Evolutionary conservation across 805 yeast genomes (phyloP), one percentile per base, ranked within the genome.

Genomic region (Zygosaccharomyces bailii): DNA sequence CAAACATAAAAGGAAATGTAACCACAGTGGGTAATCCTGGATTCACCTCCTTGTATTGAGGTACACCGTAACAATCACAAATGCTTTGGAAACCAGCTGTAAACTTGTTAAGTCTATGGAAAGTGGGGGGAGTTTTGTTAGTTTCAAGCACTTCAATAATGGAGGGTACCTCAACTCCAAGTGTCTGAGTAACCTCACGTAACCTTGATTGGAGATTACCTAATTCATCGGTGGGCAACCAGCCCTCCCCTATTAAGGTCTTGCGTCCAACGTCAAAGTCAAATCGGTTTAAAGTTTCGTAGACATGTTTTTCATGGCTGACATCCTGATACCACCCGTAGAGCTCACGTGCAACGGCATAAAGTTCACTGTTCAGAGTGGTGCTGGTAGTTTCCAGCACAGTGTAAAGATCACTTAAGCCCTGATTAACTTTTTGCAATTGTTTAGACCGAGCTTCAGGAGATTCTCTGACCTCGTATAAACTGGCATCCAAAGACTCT

Each of bases 1-100:
- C 88, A 67, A 84, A 84, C 86, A 84, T 80, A 59, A 83, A 84
- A 11, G 90, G 90, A 67, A 84, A 84, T 0, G 90, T 84, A 13
- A 82, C 80, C 32, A 82, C 74, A 1, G 89, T 79, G 13, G 90
- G 82, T 49, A 83, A 71, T 44, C 87, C 88, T 7, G 90, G 86
- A 56, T 83, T 83, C 8, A 83, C 81, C 62, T 83, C 90, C 56
- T 79, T 79, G 57, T 83, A 83, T 17, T 86, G 79, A 8, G 88
- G 86, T 44, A 82, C 74, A 56, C 89, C 89, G 55, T 83, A 84
- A n/a, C 87, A 84, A 61, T 83, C 89, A 55, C 79, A 77, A 52
- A 84, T 83, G 52, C 72, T 70, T 63, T 84, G 90, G 68, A 78
- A 83, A 1, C 84, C 86, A 7, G 62, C 69, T 3, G 89, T 83